Evolutionary conservation across 2,329 filamentous ascomycete species (phyloP).

Genomic region (Ophiostoma piceae): DNA sequence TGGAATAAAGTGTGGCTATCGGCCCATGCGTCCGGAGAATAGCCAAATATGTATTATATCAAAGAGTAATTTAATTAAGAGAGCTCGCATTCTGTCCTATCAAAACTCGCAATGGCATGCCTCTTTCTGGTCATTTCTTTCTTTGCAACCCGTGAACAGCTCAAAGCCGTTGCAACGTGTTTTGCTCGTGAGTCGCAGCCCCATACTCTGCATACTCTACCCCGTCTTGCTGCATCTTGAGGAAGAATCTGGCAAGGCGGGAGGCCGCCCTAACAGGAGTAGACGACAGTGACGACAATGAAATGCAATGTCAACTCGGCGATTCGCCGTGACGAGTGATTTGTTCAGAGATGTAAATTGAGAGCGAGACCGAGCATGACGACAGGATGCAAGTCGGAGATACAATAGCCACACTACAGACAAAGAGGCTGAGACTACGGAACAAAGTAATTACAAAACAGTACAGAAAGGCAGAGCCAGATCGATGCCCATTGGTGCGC

Average conservation of each 20-base stretch:
- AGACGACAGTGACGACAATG: too few relatives aligned
- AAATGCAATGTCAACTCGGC: too few relatives aligned
- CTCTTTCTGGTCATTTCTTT: not conserved
- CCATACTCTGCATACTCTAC: not conserved
- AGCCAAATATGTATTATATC: not conserved
- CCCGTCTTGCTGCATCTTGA: not conserved
- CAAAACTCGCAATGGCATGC: not conserved
- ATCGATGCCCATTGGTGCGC: not conserved
- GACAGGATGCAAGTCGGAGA: not conserved
- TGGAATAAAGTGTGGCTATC: conserved; percentile 1
- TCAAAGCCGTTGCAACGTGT: conserved; percentile 1
- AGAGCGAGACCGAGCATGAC: too few relatives aligned
- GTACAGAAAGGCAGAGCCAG: not conserved
- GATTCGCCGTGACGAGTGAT: too few relatives aligned
- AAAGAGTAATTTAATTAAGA: not conserved
- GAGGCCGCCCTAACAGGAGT: not conserved
- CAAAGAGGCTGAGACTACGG: conserved; percentile 4
- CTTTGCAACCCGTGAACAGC: not conserved
- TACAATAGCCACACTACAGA: not conserved
- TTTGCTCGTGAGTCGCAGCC: not conserved
- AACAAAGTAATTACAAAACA: not conserved
- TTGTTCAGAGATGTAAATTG: too few relatives aligned
- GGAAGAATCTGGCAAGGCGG: not conserved
- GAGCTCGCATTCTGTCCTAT: not conserved
- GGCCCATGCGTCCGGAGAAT: conserved; percentile 2